A percentile compares a stretch with the other conserved stretches of the same genome.
phyloP scores from a whole-genome alignment of 306 rosid genomes.

The Inga oerstediana region DNA sequence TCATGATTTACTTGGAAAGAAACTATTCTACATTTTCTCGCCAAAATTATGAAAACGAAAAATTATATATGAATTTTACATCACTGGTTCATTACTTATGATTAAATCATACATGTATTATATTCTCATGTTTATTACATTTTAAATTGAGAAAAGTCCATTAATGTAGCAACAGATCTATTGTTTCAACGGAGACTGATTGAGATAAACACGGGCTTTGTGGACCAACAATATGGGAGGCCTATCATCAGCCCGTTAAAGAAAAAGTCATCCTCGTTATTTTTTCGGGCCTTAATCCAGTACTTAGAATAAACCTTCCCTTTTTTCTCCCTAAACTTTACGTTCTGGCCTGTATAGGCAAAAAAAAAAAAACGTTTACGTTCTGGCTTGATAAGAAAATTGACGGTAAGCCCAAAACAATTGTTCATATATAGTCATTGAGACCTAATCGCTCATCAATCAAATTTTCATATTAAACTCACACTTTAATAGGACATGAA shows the following conservation, averaged over 20 bases:
- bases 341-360: neutral
- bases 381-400: neutral
- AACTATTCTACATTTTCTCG: neutral
- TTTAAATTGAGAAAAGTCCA: neutral
- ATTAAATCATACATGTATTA: neutral
- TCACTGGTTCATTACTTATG: neutral
- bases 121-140: neutral
- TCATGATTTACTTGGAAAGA: neutral
- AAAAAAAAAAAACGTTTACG: neutral
- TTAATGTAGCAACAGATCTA: neutral
- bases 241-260: neutral
- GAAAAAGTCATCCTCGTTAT: neutral
- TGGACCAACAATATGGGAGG: neutral
- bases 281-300: neutral
- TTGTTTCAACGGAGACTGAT: neutral
- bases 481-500: neutral
- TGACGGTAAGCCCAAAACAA: neutral
- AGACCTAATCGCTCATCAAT: neutral
- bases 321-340: too few relatives aligned
- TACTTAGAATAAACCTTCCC: neutral
- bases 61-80: neutral
- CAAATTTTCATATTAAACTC: neutral
- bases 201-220: neutral
- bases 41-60: neutral
- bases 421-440: neutral